A percentile compares a stretch with the other conserved stretches of the same genome.
These are phyloP conservation scores for Monosporozyma unispora DNA, from an alignment of 805 yeast genomes.

Conservation along the genomic window DNA sequence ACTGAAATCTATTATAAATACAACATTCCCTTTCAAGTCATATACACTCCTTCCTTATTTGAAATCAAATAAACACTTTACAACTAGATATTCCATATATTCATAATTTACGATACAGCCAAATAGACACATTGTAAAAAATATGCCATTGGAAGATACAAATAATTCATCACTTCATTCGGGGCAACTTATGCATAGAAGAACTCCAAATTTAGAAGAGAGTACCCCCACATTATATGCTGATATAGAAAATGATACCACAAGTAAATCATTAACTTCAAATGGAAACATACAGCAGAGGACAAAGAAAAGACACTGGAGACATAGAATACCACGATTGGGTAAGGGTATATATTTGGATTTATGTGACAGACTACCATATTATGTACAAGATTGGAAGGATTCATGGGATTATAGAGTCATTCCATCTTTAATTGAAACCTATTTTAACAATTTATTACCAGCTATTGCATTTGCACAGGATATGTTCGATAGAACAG, in stretches of 20 bases:
- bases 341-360: constrained; percentile 32
- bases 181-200: not conserved
- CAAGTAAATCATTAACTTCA: not conserved
- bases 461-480: constrained; percentile 97
- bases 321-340: constrained; percentile 16
- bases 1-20: no score
- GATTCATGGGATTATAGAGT: constrained; percentile 85
- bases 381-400: constrained; percentile 65
- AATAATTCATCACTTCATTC: not conserved
- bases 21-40: no score
- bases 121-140: no score
- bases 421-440: constrained; percentile 71
- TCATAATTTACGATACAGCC: no score
- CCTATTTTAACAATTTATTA: constrained; percentile 80
- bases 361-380: constrained; percentile 40
- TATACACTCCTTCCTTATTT: no score
- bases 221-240: not conserved
- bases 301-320: not conserved
- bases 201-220: not conserved
- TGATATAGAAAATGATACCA: not conserved
- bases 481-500: constrained; percentile 90
- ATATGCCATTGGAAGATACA: not conserved
- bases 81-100: not conserved
- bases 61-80: no score
- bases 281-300: not conserved